A percentile compares a stretch with the other conserved stretches of the same genome.
phyloP scores from a whole-genome alignment of 2,329 filamentous ascomycete species.

The Cyphellophora attinorum region DNA sequence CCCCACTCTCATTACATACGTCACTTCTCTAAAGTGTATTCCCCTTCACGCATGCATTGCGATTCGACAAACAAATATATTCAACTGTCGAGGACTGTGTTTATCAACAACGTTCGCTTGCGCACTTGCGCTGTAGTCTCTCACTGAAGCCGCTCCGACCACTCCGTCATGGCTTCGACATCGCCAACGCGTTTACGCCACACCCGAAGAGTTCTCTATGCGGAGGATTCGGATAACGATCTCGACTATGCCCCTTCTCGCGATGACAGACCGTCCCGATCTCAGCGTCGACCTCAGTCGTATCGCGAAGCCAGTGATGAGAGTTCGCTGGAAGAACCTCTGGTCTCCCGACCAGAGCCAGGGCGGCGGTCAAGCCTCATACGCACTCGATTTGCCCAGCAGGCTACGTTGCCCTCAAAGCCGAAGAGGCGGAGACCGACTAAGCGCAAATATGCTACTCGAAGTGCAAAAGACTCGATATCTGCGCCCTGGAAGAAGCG shows the following conservation, averaged over 20 bases:
- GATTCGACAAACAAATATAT: too few species aligned
- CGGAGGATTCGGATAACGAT: slow-evolving; percentile 8
- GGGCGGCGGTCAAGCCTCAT: neutral
- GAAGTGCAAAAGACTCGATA: neutral
- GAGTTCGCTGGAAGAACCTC: neutral
- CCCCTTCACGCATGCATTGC: too few species aligned
- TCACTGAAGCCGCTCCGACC: too few species aligned
- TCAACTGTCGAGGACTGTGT: too few species aligned
- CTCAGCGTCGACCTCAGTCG: slow-evolving; percentile 5
- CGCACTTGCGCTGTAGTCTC: too few species aligned
- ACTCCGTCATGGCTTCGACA: too few species aligned
- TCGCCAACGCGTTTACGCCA: slow-evolving; percentile 10
- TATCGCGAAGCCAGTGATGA: slow-evolving; percentile 11
- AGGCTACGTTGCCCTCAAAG: neutral
- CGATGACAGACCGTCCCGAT: slow-evolving; percentile 7
- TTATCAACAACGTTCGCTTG: too few species aligned
- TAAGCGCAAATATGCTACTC: neutral
- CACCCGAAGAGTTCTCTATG: slow-evolving; percentile 6
- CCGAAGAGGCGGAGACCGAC: neutral
- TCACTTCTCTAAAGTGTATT: too few species aligned
- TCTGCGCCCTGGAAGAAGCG: slow-evolving; percentile 1
- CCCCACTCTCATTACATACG: too few species aligned
- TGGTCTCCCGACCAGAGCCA: neutral
- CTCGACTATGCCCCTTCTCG: slow-evolving; percentile 3
- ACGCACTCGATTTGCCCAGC: too few species aligned